Evolutionary conservation across 495 filamentous ascomycete species (phyloP).

Genomic region (Tuber magnatum): DNA sequence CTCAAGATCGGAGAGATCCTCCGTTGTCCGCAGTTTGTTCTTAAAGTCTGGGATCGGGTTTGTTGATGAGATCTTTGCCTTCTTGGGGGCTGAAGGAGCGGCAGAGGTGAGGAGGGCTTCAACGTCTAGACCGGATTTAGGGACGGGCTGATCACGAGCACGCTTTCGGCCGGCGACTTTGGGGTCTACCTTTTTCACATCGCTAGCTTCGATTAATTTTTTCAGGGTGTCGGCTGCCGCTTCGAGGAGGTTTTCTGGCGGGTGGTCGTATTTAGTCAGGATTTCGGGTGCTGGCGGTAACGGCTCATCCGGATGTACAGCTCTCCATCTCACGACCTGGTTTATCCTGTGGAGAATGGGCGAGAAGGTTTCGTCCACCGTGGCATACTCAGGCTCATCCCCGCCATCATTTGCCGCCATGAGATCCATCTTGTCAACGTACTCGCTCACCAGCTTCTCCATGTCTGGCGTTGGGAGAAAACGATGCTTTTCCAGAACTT

Average conservation of each 20-base stretch:
- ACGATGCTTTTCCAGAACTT: constrained; percentile 71
- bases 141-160: constrained; percentile 63
- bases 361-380: constrained; percentile 79
- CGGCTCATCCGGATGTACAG: constrained; percentile 62
- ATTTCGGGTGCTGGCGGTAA: constrained; percentile 60
- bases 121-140: constrained; percentile 80
- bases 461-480: constrained; percentile 73
- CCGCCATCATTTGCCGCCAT: constrained; percentile 49
- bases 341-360: constrained; percentile 86
- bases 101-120: constrained; percentile 31
- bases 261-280: constrained; percentile 66
- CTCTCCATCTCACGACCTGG: constrained; percentile 73
- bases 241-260: constrained; percentile 58
- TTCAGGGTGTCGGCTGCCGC: constrained; percentile 52
- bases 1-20: constrained; percentile 55
- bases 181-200: constrained; percentile 87
- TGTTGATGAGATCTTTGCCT: constrained; percentile 58
- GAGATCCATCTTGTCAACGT: constrained; percentile 91
- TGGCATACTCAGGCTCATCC: constrained; percentile 67
- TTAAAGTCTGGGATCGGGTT: constrained; percentile 94
- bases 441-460: constrained; percentile 72
- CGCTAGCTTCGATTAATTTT: constrained; percentile 58
- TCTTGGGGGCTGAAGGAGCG: constrained; percentile 42
- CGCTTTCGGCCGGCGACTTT: constrained; percentile 70
- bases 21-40: constrained; percentile 58